Conservation (phyloP, 805 yeast species). For the Priceomyces fermenticarens region DNA sequence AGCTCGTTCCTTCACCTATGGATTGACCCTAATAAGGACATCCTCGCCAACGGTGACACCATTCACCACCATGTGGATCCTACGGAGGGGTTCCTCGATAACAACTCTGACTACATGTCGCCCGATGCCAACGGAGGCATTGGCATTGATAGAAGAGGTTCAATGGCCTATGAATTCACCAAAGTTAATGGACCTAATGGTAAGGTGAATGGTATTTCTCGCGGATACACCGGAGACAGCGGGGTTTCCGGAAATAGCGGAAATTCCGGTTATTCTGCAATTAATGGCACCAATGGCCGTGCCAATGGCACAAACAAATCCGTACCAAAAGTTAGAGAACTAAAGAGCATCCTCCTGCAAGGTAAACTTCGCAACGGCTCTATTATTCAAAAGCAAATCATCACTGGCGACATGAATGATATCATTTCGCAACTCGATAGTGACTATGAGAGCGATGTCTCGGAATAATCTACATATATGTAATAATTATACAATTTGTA, state of each 20-base stretch:
- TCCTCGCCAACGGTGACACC: constrained; percentile 9
- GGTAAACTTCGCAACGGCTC: constrained; percentile 13
- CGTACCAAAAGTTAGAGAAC: constrained; percentile 35
- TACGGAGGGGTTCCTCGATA: not conserved
- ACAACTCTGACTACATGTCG: not conserved
- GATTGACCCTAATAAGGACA: constrained; percentile 29
- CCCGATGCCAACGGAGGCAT: not conserved
- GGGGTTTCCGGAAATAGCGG: constrained; percentile 5
- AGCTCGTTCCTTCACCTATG: constrained; percentile 26
- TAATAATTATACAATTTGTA: not conserved
- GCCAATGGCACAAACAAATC: constrained; percentile 13
- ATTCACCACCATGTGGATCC: not conserved
- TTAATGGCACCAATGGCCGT: constrained; percentile 5
- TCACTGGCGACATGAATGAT: constrained; percentile 29
- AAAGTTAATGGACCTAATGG: no score
- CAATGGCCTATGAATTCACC: no score
- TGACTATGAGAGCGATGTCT: constrained; percentile 30
- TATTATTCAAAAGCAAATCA: constrained; percentile 29
- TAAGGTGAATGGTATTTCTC: no score
- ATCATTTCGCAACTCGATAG: constrained; percentile 32
- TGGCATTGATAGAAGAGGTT: no score
- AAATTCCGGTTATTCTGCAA: constrained; percentile 1
- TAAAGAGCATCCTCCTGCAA: constrained; percentile 25
- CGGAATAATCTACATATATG: constrained; percentile 13
- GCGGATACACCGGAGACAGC: not conserved